Evolutionary conservation across 352 stramenopile genomes (phyloP), one percentile per base, ranked within the genome.

Genomic region (Phytophthora uliginosa): DNA sequence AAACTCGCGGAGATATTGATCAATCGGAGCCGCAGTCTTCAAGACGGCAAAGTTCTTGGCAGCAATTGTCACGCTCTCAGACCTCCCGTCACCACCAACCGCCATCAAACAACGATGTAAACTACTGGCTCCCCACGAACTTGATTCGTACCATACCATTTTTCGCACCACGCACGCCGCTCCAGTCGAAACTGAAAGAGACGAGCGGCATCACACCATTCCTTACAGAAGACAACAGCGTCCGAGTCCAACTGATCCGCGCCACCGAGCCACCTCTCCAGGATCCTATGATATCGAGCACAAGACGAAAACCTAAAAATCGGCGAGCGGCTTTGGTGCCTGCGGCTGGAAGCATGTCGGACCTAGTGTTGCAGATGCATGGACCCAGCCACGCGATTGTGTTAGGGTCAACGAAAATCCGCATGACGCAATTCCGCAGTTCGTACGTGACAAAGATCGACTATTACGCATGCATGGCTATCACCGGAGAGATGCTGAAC

Each of bases 371-470:
- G 4, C 74, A 83, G 36, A 85, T 82, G 71, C 71, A 70, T 34
- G 55, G 68, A 17, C 72, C 72, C 10, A 58, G 76, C 3, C 84
- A 92, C 42, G 84, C 78, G 2, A 52, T 94, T 28, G 57, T 93
- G 10, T 64, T 96, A 0, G 89, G 89, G 0, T 89, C 84, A 1
- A 95, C 89, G 0, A 92, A 88, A 54, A 87, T 96, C 36, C 87
- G 86, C 4, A 85, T 96, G 77, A 85, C 86, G 7, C 87, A 94
- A 52, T 96, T 96, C 47, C 87, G 85, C 59, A 94, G 85, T 28
- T 85, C 87, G n/a, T 94, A 92, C 54, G 86, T 95, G 28, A 94
- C 89, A 6, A 96, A 95, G 65, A 86, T 93, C 26, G 89, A 96
- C 67, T 92, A 95, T 48, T 95, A 94, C 58, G 88, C 89, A 0